Conservation (phyloP, 208 protist genomes). For the Acanthamoeba healyi region DNA sequence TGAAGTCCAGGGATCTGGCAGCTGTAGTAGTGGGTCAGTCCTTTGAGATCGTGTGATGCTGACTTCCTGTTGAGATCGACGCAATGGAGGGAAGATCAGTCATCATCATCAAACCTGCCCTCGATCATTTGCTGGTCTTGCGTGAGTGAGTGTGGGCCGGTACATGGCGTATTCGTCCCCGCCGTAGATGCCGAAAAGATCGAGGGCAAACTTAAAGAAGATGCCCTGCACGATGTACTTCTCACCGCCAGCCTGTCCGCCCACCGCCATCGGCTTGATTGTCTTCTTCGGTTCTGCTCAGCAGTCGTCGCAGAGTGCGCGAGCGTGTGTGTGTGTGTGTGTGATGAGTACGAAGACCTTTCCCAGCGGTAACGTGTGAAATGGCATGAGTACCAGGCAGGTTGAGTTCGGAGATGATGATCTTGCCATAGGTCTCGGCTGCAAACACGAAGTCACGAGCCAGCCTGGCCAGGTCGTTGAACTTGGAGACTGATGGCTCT, state of each 20-base stretch:
- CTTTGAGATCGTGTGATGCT: conserved; percentile 68
- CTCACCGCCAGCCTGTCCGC: conserved; percentile 67
- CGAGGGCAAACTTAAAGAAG: conserved; percentile 80
- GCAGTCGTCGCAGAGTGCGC: neutral
- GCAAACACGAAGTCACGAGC: conserved; percentile 47
- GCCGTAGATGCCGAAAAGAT: conserved; percentile 54
- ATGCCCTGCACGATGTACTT: conserved; percentile 75
- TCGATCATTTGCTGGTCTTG: too few species aligned
- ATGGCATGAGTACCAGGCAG: conserved; percentile 48
- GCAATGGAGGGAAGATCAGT: too few species aligned
- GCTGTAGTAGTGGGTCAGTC: conserved; percentile 28
- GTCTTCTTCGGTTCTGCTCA: conserved; percentile 59
- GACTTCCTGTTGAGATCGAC: neutral
- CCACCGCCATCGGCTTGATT: conserved; percentile 49
- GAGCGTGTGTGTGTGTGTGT: too few species aligned
- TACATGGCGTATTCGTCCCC: conserved; percentile 70
- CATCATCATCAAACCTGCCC: too few species aligned
- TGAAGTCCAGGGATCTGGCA: conserved; percentile 63
- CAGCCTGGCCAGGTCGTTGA: conserved; percentile 29
- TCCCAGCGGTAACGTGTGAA: too few species aligned
- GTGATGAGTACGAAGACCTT: too few species aligned
- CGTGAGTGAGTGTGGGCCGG: neutral
- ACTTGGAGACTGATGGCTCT: conserved; percentile 27
- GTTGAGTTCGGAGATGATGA: conserved; percentile 70
- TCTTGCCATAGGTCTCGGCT: conserved; percentile 34